Base-by-base conservation (phyloP, 1,139 yeast species). In the Candida sanyaensis region DNA sequence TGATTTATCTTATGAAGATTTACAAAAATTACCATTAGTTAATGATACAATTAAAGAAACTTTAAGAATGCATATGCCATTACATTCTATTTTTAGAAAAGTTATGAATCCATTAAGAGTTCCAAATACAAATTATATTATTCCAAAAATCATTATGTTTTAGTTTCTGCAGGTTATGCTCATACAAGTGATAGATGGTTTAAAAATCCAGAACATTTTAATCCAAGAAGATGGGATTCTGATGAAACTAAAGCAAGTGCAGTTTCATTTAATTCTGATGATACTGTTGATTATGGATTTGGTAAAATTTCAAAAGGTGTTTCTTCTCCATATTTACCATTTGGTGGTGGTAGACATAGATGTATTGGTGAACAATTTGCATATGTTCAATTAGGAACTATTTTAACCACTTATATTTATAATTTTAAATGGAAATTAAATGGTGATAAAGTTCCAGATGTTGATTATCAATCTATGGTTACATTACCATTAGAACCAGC, bases 291-390 rank as follows among this genome's bases (percentile, higher is more conserved):
- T 69, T 92, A 91, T 65, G 98, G 98, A 13, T 93, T 92, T 61
- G 98, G 98, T 64, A 89, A 92, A 52, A 89, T 93, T 56, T 84
- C 96, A 45, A 93, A 93, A 73, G 99, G 98, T 71, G 98, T 93
- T 39, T 75, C 88, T 24, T 89, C 97, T 43, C 97, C 99, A 48
- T 95, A 90, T 71, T 81, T 93, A 66, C 99, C 99, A 48, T 93
- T 93, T 63, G 99, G 99, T 59, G 99, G 98, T 69, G 99, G 99
- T 57, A 88, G 99, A 78, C 99, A 93, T 69, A 87, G 99, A 75
- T 93, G 99, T 74, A 91, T 93, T 63, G 99, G 99, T 62, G 99
- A 93, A 72, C 98, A 92, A 66, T 93, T 93, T 74, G 99, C 99
- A 40, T 90, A 86, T 68, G 85, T 87, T 57, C 99, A 93, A 75